Evolutionary conservation across 495 filamentous ascomycete species (phyloP).

Genomic region (Extremus antarcticus): DNA sequence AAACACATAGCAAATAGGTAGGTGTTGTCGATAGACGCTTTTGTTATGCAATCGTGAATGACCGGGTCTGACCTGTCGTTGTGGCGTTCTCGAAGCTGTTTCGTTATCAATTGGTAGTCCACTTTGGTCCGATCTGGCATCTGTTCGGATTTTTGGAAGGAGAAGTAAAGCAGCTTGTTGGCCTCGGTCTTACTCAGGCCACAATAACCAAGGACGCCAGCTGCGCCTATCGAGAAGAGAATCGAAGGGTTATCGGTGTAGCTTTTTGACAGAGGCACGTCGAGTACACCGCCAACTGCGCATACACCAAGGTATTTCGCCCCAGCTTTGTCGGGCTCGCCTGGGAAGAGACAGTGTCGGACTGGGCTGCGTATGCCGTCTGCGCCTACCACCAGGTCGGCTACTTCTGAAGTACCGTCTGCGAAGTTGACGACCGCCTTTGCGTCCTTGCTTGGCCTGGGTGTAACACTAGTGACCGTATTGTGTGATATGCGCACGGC

Average conservation of each 20-base stretch:
- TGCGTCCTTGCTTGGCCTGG: neutral
- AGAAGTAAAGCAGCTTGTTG: neutral
- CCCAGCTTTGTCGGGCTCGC: slow-evolving; percentile 23
- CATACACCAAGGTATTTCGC: slow-evolving; percentile 35
- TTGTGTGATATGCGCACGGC: slow-evolving; percentile 11
- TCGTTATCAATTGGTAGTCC: slow-evolving; percentile 31
- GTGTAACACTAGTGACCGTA: slow-evolving; percentile 10
- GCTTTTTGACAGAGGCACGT: slow-evolving; percentile 22
- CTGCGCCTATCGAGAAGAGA: slow-evolving; percentile 42
- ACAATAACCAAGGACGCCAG: slow-evolving; percentile 49
- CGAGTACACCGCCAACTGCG: slow-evolving; percentile 46
- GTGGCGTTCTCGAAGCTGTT: slow-evolving; percentile 38
- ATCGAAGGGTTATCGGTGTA: slow-evolving; percentile 34
- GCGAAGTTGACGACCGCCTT: slow-evolving; percentile 22
- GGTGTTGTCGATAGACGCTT: slow-evolving; percentile 34
- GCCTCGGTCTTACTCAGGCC: slow-evolving; percentile 13
- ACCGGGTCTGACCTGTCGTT: slow-evolving; percentile 41
- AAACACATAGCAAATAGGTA: slow-evolving; percentile 45
- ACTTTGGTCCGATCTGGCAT: slow-evolving; percentile 22
- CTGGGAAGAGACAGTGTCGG: slow-evolving; percentile 37
- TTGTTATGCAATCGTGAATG: slow-evolving; percentile 35
- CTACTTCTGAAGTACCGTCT: slow-evolving; percentile 31
- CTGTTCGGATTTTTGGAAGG: neutral
- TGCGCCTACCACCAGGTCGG: slow-evolving; percentile 49
- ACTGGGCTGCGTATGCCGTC: slow-evolving; percentile 47